phyloP scores from a whole-genome alignment of 2,329 filamentous ascomycete genomes.

The Gaeumannomyces tritici region DNA sequence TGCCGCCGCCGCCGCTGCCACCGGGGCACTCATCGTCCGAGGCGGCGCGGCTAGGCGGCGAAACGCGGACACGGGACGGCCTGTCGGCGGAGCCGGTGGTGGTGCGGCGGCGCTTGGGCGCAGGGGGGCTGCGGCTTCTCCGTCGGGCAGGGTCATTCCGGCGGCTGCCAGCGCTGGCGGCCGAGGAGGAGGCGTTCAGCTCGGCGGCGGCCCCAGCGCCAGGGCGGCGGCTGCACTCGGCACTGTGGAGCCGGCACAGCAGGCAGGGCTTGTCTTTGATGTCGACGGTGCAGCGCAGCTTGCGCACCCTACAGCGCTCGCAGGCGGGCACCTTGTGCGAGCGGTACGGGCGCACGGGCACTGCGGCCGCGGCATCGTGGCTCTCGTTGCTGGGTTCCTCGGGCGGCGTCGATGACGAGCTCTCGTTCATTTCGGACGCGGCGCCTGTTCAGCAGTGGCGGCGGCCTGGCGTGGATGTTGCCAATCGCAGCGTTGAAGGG shows the following conservation, averaged over 20 bases:
- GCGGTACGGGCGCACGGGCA: constrained; percentile 40
- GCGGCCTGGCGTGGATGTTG: neutral
- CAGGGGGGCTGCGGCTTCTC: constrained; percentile 4
- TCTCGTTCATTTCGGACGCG: neutral
- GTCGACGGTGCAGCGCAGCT: constrained; percentile 52
- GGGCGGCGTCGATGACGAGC: neutral
- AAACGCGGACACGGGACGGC: neutral
- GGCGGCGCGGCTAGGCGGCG: neutral
- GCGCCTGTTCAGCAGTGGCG: neutral
- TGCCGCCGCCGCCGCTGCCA: too few species aligned
- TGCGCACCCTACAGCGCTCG: constrained; percentile 48
- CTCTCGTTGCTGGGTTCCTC: neutral
- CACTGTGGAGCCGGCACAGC: constrained; percentile 47
- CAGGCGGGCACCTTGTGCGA: constrained; percentile 54
- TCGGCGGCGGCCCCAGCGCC: neutral
- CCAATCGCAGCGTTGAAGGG: neutral
- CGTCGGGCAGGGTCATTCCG: neutral
- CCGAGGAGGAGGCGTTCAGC: neutral
- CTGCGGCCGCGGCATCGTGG: neutral
- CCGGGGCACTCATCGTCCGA: neutral
- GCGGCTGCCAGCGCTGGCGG: neutral
- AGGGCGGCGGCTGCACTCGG: constrained; percentile 32
- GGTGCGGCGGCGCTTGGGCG: neutral
- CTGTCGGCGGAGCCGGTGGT: neutral
- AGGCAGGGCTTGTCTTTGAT: constrained; percentile 41